Evolutionary conservation across 305 asterid species (phyloP).

Genomic region (Solanum chacoense): DNA sequence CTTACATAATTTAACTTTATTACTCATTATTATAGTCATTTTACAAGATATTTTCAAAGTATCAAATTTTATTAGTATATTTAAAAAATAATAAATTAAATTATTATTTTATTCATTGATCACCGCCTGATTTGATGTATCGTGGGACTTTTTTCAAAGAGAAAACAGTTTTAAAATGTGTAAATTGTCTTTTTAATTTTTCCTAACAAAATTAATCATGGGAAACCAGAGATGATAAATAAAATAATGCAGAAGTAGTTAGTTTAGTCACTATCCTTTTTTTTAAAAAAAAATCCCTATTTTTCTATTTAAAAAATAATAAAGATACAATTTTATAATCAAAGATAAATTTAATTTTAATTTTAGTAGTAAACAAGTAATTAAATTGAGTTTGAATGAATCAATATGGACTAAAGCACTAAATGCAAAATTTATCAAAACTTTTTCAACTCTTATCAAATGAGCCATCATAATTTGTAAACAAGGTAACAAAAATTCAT

Average conservation of each 20-base stretch:
- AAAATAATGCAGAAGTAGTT: neutral
- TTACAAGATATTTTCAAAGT: neutral
- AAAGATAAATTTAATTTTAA: no score
- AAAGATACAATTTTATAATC: no score
- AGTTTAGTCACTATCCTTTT: neutral
- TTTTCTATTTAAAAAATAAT: no score
- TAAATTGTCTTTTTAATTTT: neutral
- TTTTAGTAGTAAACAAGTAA: neutral
- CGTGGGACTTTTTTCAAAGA: neutral
- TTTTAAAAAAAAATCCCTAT: neutral
- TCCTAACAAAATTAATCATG: neutral
- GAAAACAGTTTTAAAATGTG: neutral
- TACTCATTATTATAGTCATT: neutral
- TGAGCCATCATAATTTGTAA: no score
- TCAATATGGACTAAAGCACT: neutral
- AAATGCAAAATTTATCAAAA: neutral
- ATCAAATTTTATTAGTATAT: neutral
- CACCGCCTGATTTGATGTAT: neutral
- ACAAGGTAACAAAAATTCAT: no score
- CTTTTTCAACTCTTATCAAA: no score
- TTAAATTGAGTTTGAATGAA: no score
- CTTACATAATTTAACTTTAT: neutral
- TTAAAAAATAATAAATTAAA: no score
- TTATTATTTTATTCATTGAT: no score
- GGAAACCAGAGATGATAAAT: neutral